Evolutionary conservation across 2,329 filamentous ascomycete species (phyloP), one percentile per base, ranked within the genome.

Genomic region (Hymenoscyphus repandus): DNA sequence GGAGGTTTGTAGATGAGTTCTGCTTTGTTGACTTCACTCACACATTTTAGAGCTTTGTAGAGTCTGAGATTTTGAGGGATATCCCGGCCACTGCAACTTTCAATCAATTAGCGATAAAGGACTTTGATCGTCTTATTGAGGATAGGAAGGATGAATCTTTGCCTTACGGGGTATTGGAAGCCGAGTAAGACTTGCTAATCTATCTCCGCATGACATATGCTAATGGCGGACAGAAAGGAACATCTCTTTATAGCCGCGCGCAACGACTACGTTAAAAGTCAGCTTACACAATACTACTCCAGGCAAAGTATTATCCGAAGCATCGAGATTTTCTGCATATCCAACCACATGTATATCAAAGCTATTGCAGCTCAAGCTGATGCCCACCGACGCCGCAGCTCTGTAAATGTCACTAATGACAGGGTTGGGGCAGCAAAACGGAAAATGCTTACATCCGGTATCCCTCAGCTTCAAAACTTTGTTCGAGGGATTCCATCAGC

Each of bases 51-150:
- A 27, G 22, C 22, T 27, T 27, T 18, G 15, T 18, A 15, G 15
- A 3, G 20, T 46, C n/a, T 7, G 44, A 54, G 20, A 54, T 51
- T 13, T 30, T 51, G 20, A 47, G 52, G 42, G 52, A 54, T 51
- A n/a, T 44, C 39, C 44, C 38, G 42, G 36, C 39, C 36, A 51
- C 48, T 9, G 30, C 17, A 15, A 42, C 51, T 9, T 54, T 51
- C 45, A 54, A 51, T 10, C n/a, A 38, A 20, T 15, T 34, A 15
- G 17, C 36, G 12, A 40, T 48, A 15, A 4, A 12, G 31, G n/a
- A 33, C 20, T 34, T 51, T 20, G 15, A 48, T 20, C 11, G 34
- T 18, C 38, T 45, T 15, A 47, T 51, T 13, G 20, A 42, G 5
- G 36, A 46, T 11, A 17, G 12, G 34, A 5, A 37, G 15, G 10